Conservation (phyloP, 768 basidiomycete species). For the Boletellus ananas region DNA sequence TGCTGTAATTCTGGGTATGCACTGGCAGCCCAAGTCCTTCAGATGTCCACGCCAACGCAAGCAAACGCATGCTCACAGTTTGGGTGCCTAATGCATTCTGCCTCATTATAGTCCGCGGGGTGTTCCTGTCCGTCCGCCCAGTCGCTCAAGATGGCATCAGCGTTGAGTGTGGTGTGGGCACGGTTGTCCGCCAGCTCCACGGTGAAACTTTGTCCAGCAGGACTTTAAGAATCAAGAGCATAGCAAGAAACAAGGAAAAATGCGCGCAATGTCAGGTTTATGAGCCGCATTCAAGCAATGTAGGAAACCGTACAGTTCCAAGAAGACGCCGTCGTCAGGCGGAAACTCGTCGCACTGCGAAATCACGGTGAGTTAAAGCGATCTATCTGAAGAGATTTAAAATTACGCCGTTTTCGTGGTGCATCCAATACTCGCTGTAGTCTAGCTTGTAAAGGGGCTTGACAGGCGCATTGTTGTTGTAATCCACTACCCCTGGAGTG, state of each 20-base stretch:
- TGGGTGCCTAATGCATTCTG: neutral
- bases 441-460: neutral
- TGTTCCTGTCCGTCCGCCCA: constrained; percentile 8
- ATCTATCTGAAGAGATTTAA: neutral
- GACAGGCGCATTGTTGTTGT: neutral
- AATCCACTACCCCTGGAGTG: neutral
- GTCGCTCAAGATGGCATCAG: accelerated
- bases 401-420: neutral
- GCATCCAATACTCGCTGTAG: constrained; percentile 6
- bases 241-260: too few relatives aligned
- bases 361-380: neutral
- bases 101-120: neutral
- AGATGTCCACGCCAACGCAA: neutral
- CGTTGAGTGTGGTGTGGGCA: neutral
- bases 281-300: neutral
- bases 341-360: constrained; percentile 1
- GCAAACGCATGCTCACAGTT: constrained; percentile 11
- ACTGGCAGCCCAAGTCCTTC: constrained; percentile 3
- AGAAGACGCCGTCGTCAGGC: neutral
- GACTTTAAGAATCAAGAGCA: neutral
- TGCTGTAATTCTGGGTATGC: constrained; percentile 10
- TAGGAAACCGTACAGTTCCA: constrained; percentile 12
- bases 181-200: constrained; percentile 8
- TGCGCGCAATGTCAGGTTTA: too few relatives aligned
- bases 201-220: neutral